Evolutionary conservation across 2,329 filamentous ascomycete species (phyloP), one percentile per base, ranked within the genome.

Genomic region (Monilinia aucupariae): DNA sequence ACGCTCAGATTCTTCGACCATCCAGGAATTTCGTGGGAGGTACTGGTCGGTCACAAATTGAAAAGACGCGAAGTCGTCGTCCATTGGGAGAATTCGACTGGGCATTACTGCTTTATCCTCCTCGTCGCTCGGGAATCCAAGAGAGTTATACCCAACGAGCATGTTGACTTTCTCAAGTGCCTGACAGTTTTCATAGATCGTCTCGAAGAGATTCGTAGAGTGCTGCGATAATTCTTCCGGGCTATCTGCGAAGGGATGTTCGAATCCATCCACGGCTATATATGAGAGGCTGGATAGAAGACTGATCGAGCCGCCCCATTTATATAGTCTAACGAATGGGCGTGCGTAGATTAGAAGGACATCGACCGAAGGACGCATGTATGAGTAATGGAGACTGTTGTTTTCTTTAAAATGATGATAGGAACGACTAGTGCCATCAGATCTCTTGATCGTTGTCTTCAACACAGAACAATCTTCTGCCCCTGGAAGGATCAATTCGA

Each of bases 381-480:
- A 45, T 9, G 41, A 17, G 39, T 56, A 45, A 9, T 17, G 22
- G 1, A 32, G 10, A 3, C 25, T 10, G 17, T 32, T 7, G 4
- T 12, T 32, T 2, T 22, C 20, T 0, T n/a, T 55, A 4, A 30
- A 22, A n/a, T 10, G 6, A n/a, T 10, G 6, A 47, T 22, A 47
- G 2, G 0, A 4, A 39, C 6, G 4, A 43, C 6, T 7, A 43
- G 15, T 7, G 3, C 4, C 5, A 17, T 25, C 10, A 10, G 4
- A 22, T 22, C 2, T 13, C 43, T 45, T 4, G 9, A 12, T 22
- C 7, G 12, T 4, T 12, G 20, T 45, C 7, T 22, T 17, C 3
- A 3, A 0, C 2, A 9, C 3, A 45, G 8, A 12, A 22, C 1
- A 12, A 4, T 47, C 1, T 4, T 8, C n/a, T 4, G 1, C n/a